Evolutionary conservation across 1,139 yeast genomes (phyloP).

Genomic region (Pichia norvegensis): DNA sequence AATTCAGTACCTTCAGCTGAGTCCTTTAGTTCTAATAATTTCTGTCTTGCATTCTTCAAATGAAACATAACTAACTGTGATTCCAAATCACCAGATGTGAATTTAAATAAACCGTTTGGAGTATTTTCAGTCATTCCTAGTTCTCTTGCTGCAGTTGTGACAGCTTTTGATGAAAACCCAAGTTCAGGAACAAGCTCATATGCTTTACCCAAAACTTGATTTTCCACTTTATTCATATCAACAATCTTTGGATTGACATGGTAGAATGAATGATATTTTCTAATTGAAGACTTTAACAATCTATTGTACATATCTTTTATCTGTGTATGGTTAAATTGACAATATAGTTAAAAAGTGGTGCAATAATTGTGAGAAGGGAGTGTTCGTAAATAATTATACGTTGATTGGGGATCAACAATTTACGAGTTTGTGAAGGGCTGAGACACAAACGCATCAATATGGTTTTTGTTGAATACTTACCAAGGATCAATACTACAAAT

Average conservation of each 20-base stretch:
- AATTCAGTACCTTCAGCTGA: conserved; percentile 20
- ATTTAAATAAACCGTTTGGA: conserved; percentile 50
- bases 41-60: conserved; percentile 49
- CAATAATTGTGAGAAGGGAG: not conserved
- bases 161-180: conserved; percentile 62
- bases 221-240: conserved; percentile 20
- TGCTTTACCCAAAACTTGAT: conserved; percentile 38
- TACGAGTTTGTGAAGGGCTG: too few species aligned
- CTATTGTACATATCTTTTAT: not conserved
- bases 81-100: conserved; percentile 30
- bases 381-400: not conserved
- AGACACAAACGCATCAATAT: not conserved
- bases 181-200: conserved; percentile 51
- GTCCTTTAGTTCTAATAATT: conserved; percentile 29
- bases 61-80: conserved; percentile 61
- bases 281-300: not conserved
- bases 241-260: conserved; percentile 24
- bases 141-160: conserved; percentile 54
- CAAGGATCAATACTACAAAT: conserved; percentile 19
- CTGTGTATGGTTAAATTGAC: not conserved
- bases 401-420: too few species aligned
- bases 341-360: not conserved
- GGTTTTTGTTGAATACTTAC: conserved; percentile 18
- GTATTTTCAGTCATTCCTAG: conserved; percentile 55
- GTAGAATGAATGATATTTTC: conserved; percentile 23